A percentile compares a stretch with the other conserved stretches of the same genome.
phyloP scores from a whole-genome alignment of 768 basidiomycete genomes.

The Crepidotus variabilis region DNA sequence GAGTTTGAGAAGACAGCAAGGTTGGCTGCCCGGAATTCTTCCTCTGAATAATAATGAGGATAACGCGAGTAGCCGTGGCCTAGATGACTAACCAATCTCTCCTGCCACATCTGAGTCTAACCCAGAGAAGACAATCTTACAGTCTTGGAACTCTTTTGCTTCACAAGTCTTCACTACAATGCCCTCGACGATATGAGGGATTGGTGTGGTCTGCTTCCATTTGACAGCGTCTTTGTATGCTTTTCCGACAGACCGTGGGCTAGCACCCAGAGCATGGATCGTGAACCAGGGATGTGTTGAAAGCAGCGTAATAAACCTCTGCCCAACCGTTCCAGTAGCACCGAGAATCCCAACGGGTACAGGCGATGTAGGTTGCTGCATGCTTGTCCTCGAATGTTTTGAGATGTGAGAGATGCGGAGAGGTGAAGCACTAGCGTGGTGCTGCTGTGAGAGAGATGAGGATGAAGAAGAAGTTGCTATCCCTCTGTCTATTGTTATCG shows the following conservation, averaged over 20 bases:
- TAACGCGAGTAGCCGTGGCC: neutral
- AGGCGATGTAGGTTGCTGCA: conserved; percentile 21
- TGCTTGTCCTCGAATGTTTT: conserved; percentile 32
- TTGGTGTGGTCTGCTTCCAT: conserved; percentile 86
- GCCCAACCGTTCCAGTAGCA: conserved; percentile 93
- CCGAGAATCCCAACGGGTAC: conserved; percentile 73
- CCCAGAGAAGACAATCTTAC: conserved; percentile 91
- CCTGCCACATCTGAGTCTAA: conserved; percentile 93
- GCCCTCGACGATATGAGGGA: conserved; percentile 60
- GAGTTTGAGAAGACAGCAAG: conserved; percentile 94
- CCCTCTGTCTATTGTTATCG: neutral
- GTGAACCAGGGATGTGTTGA: conserved; percentile 87
- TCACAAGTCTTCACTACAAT: conserved; percentile 75
- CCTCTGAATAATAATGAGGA: conserved; percentile 56
- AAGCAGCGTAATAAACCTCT: conserved; percentile 90
- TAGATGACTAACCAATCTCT: conserved; percentile 69
- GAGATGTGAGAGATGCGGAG: conserved; percentile 15
- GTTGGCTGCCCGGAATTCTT: conserved; percentile 81
- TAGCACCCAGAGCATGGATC: conserved; percentile 86
- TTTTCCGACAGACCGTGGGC: conserved; percentile 82
- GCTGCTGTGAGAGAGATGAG: neutral
- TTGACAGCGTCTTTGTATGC: conserved; percentile 65
- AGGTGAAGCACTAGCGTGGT: neutral
- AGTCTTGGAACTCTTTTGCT: conserved; percentile 74
- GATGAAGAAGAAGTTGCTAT: neutral